Base-by-base conservation (phyloP, 2,329 filamentous ascomycete species). In the Cladophialophora yegresii region DNA sequence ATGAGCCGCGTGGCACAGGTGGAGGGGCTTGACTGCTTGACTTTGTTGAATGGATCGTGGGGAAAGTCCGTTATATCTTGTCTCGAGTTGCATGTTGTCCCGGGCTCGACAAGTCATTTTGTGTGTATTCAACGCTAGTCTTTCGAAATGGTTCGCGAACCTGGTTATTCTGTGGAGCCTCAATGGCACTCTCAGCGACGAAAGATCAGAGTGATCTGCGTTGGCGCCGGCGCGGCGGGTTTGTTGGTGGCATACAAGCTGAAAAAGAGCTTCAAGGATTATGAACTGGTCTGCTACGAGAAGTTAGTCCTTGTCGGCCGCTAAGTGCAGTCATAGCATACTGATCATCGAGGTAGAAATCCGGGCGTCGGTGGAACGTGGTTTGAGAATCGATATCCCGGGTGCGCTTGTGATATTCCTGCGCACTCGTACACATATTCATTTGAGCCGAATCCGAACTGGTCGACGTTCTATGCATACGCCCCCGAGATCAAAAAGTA, bases 241-340 rank as follows among this genome's bases (percentile, higher is more conserved):
- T 47, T 68, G 7, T 55, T 58, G 26, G 47, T 66, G 32, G 63
- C 64, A 16, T 64, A 66, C 47, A 66, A 66, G 49, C 26, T 68
- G 49, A 61, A 64, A 40, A 51, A 66, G 64, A 45, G 13, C 47
- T 72, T 73, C 64, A 67, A 74, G 12, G 71, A 74, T 43, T 69
- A 71, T 28, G 74, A 75, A 7, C 71, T 77, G 40, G 72, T 75
- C 0, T 77, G 81, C 58, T 81, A 80, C 60, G 79, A 82, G 69
- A 76, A 77, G 51, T 54, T 8, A 8, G 51, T 54, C 16, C 13
- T n/a, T n/a, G 36, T n/a, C n/a, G 36, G 16, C 36, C n/a, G 13
- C 6, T n/a, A 16, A 20, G n/a, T 7, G 36, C 16, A 43, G n/a
- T 43, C 6, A 16, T 6, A 43, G 13, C 36, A 43, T 13, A 20